phyloP scores from a whole-genome alignment of 139 green algal species.

The Coelastrella sp. region DNA sequence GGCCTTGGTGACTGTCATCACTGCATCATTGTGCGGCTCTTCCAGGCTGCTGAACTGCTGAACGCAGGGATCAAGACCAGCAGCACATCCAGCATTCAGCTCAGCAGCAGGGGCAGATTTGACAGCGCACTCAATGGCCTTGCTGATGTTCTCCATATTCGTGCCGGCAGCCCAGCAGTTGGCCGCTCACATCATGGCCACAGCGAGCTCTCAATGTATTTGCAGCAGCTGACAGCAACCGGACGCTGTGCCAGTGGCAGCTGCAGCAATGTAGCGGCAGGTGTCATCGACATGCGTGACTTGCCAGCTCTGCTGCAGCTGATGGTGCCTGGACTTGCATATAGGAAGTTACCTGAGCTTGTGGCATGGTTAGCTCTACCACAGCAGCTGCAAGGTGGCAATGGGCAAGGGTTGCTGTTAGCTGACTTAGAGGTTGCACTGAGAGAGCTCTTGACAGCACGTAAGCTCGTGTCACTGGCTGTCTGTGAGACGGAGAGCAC shows the following conservation, averaged over 20 bases:
- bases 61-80: not conserved
- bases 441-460: conserved; percentile 52
- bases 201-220: not conserved
- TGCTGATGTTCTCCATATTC: not conserved
- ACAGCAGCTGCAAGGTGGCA: conserved; percentile 64
- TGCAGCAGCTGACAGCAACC: conserved; percentile 17
- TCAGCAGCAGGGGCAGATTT: conserved; percentile 7
- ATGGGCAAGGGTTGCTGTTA: conserved; percentile 43
- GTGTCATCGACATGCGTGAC: conserved; percentile 5
- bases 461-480: conserved; percentile 40
- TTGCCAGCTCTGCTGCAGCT: not conserved
- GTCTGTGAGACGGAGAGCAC: not conserved
- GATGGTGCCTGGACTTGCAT: conserved; percentile 16
- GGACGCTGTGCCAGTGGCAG: not conserved
- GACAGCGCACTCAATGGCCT: not conserved
- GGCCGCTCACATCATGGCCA: not conserved
- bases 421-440: conserved; percentile 44
- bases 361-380: conserved; percentile 44
- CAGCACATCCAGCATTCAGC: not conserved
- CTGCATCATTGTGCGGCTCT: no score
- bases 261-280: conserved; percentile 10
- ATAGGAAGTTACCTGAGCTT: conserved; percentile 5
- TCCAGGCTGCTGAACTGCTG: not conserved
- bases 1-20: no score
- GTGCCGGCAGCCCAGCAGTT: not conserved